Evolutionary conservation across 495 filamentous ascomycete genomes (phyloP).

Genomic region (Hyaloscypha bicolor): DNA sequence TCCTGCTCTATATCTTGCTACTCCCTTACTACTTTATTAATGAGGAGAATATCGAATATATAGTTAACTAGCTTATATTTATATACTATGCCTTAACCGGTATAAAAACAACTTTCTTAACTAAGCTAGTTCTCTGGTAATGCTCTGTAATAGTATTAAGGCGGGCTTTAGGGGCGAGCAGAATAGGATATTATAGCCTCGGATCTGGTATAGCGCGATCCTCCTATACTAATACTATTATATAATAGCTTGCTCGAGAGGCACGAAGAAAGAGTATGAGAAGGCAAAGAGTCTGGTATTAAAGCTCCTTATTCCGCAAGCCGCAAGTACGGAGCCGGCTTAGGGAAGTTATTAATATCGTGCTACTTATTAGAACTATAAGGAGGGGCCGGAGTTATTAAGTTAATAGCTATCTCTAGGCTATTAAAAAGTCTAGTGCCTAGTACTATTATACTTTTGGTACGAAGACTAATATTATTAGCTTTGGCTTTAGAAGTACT

Average conservation of each 20-base stretch:
- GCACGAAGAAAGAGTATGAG: conserved; percentile 5
- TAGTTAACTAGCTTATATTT: too few species aligned
- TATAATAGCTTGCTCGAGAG: too few species aligned
- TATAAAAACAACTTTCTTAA: too few species aligned
- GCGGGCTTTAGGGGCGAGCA: too few species aligned
- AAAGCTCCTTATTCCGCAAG: conserved; percentile 12
- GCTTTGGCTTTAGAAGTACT: conserved; percentile 22
- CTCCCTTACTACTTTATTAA: too few species aligned
- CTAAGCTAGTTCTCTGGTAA: too few species aligned
- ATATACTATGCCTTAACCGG: too few species aligned
- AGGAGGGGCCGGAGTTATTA: conserved; percentile 20
- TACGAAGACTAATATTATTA: conserved; percentile 15
- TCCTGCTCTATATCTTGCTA: too few species aligned
- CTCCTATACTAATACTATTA: neutral
- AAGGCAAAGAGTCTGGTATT: neutral
- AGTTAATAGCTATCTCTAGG: conserved; percentile 16
- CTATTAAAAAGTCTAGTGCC: conserved; percentile 16
- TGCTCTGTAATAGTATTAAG: too few species aligned
- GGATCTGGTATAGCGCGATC: conserved; percentile 9
- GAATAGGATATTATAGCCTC: conserved; percentile 16
- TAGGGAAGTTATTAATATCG: conserved; percentile 30
- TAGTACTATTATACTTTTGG: conserved; percentile 11
- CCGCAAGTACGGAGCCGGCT: conserved; percentile 16
- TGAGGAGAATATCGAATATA: too few species aligned
- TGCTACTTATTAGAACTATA: conserved; percentile 21